These are phyloP conservation scores for Volvox africanus DNA, from an alignment of 139 green algal species.

Conservation along the genomic window DNA sequence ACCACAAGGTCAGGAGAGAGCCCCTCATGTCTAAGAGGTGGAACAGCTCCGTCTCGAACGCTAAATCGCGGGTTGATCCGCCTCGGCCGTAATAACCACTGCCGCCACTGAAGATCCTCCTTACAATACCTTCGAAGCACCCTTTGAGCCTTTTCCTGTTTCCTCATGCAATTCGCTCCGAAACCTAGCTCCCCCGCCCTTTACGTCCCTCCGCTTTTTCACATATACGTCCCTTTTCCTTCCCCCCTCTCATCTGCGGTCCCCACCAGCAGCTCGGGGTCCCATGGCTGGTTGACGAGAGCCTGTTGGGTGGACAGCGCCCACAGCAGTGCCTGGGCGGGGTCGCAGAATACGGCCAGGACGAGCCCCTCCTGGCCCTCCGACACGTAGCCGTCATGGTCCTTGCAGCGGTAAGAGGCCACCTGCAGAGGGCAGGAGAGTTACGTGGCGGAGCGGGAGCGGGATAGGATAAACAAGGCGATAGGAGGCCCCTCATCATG, in stretches of 20 bases:
- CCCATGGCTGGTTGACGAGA: slow-evolving; percentile 1
- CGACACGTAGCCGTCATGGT: slow-evolving; percentile 25
- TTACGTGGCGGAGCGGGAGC: background rate
- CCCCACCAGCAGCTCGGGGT: slow-evolving; percentile 37
- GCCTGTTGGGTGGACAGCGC: slow-evolving; percentile 34
- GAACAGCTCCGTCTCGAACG: too few species aligned
- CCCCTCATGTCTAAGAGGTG: too few species aligned
- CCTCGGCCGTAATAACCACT: too few species aligned
- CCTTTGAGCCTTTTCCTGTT: too few species aligned
- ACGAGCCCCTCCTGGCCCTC: slow-evolving; percentile 43
- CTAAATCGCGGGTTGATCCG: too few species aligned
- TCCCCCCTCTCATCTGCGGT: background rate
- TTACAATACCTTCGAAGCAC: too few species aligned
- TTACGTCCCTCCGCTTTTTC: background rate
- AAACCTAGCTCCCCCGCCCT: background rate
- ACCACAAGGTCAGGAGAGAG: too few species aligned
- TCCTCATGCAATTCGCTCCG: too few species aligned
- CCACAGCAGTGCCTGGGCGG: slow-evolving; percentile 36
- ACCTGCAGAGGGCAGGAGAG: background rate
- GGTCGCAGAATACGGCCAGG: slow-evolving; percentile 36
- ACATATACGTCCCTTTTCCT: background rate
- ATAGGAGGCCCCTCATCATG: too few species aligned
- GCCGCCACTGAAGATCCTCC: too few species aligned
- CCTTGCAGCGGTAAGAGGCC: slow-evolving; percentile 13
- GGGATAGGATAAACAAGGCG: background rate